Base-by-base conservation (phyloP, 176 grass and related monocot species). In the Hordeum vulgare region DNA sequence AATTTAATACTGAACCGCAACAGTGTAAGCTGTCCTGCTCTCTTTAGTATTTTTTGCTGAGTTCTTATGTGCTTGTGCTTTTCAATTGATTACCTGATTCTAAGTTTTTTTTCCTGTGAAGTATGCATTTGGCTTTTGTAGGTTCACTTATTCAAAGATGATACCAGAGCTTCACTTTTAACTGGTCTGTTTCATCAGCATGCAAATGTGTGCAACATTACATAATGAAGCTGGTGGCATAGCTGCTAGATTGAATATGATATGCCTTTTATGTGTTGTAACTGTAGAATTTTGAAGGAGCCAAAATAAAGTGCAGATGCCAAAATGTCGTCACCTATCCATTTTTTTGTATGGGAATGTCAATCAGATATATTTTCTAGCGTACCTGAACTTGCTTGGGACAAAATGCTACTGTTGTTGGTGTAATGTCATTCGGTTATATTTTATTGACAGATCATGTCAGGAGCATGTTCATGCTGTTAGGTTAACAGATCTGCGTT, bases 161-260 rank as follows among this genome's bases (percentile, higher is more conserved):
- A 40, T 73, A 35, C 68, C 76, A 76, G 14, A n/a, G 13, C 37
- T 35, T 57, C 20, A 31, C 8, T 36, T 63, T 82, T 78, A 63
- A 33, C 15, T 56, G 40, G 18, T 71, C 64, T 34, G 9, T 76
- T 67, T 68, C 34, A 51, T 62, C 27, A 80, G 35, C 14, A 77
- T 85, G 29, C 49, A 84, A 68, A 69, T 39, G 3, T 6, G 8
- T 54, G 34, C 17, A 35, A 45, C 67, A 21, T 8, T 56, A 56
- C 53, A 21, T 84, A 9, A 76, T 12, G 65, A 76, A 68, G 36
- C 61, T 81, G 26, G 28, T 83, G 70, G 79, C 17, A 49, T 45
- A 47, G 7, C 45, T 77, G 37, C 36, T 44, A 78, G 31, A 71
- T 49, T 77, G 40, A 41, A 74, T 77, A 82, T 76, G 71, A 35